Evolutionary conservation across 345 rosid species (phyloP), one percentile per base, ranked within the genome.

Genomic region (Arabidopsis arenosa): DNA sequence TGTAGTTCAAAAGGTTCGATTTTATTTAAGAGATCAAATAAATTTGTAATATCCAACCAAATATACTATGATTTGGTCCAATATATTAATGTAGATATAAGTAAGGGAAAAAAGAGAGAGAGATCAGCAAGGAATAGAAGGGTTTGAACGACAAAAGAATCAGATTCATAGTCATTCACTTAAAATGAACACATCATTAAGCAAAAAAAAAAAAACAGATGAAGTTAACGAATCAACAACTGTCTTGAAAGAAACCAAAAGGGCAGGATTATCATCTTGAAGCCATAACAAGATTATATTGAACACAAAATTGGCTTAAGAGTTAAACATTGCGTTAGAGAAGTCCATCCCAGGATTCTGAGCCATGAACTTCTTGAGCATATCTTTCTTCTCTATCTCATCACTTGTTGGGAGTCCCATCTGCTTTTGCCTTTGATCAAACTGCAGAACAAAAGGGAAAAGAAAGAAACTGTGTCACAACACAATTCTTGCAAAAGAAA

Each of bases 381-480:
- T 69, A 43, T 89, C 97, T 80, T 94, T 89, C 80, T 89, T 88
- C 82, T 92, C 92, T 69, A 85, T 82, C 85, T 92, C 98, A 48
- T 85, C 97, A 44, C 98, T 92, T 62, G 86, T 87, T 7, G 97
- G 97, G 5, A 92, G 93, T 12, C 97, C 98, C 97, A 90, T 89
- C 17, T 85, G 75, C 81, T 94, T 94, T 63, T 92, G 99, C 75
- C 97, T 90, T 75, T 94, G 93, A 74, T 94, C 96, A 76, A 90
- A 94, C 98, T 91, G 84, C 48, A 28, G 1, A 40, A 52, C 5
- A 3, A 18, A 28, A 49, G 1, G 0, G 0, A 2, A 70, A 35
- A 5, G 0, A 45, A 2, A 35, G 1, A 58, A 12, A 11, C 36
- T 3, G 49, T 17, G 45, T 53, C 36, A 6, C 32, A 28, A 28